These are phyloP conservation scores for Talaromyces amestolkiae DNA, from an alignment of 2,329 filamentous ascomycete genomes.

Conservation along the genomic window DNA sequence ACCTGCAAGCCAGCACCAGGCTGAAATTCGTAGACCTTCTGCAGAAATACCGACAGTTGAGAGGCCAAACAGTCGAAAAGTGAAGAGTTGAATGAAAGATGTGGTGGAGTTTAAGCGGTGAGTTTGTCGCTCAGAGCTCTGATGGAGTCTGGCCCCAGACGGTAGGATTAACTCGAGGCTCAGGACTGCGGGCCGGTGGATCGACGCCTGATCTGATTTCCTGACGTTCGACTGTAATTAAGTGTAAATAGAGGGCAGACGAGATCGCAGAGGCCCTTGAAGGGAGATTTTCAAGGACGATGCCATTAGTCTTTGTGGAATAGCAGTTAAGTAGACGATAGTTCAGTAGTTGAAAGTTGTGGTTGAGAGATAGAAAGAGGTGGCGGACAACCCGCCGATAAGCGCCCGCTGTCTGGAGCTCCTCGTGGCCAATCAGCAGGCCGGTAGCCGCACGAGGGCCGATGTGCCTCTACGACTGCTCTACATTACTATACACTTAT, in stretches of 20 bases:
- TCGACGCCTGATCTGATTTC: neutral
- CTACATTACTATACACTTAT: neutral
- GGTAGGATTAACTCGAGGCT: neutral
- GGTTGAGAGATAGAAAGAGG: neutral
- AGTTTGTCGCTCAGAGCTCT: constrained; percentile 11
- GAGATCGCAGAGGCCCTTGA: neutral
- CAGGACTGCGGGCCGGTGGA: neutral
- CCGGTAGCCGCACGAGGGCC: constrained; percentile 4
- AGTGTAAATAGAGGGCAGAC: neutral
- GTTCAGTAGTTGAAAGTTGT: neutral
- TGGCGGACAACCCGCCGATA: constrained; percentile 14
- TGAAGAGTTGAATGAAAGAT: neutral
- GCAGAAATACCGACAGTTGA: neutral
- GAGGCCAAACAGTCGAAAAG: neutral
- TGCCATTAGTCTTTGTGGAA: neutral
- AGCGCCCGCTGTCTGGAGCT: constrained; percentile 1
- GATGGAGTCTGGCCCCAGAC: neutral
- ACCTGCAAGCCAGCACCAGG: constrained; percentile 1
- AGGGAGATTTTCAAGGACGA: neutral
- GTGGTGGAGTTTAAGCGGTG: constrained; percentile 15
- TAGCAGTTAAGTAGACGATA: no score
- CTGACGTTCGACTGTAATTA: neutral
- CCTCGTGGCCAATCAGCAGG: neutral
- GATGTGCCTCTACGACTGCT: neutral
- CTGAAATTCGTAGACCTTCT: neutral